Evolutionary conservation across 1,139 yeast genomes (phyloP).

Genomic region (Yamadazyma friedrichii): DNA sequence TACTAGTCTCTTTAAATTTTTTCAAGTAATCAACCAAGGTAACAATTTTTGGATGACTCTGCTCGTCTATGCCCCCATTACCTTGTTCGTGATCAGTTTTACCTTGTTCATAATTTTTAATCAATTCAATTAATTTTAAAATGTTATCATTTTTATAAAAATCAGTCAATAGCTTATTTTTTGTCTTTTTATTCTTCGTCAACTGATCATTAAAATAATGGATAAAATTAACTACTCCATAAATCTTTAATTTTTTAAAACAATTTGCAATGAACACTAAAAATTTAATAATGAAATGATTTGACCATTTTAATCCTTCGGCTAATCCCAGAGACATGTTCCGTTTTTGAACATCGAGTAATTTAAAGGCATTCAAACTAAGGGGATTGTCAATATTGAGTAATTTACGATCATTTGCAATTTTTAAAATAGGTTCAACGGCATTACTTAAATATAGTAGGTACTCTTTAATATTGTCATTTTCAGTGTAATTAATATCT

Average conservation of each 20-base stretch:
- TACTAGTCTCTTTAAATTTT: conserved; percentile 47
- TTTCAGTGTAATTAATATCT: conserved; percentile 56
- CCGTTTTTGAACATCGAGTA: conserved; percentile 67
- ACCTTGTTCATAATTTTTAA: conserved; percentile 40
- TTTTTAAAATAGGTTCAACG: conserved; percentile 58
- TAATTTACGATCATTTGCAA: conserved; percentile 63
- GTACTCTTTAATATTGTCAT: conserved; percentile 44
- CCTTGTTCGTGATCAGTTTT: conserved; percentile 4
- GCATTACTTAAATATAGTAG: conserved; percentile 51
- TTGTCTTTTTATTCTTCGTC: conserved; percentile 47
- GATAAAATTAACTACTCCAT: conserved; percentile 80
- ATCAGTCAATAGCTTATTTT: conserved; percentile 58
- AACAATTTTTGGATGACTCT: conserved; percentile 78
- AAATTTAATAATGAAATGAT: conserved; percentile 57
- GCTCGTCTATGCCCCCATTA: conserved; percentile 36
- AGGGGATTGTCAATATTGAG: conserved; percentile 65
- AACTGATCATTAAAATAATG: conserved; percentile 60
- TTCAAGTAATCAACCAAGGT: conserved; percentile 56
- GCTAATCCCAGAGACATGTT: conserved; percentile 51
- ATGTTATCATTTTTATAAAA: conserved; percentile 57
- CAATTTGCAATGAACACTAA: conserved; percentile 77
- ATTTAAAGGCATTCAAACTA: conserved; percentile 66
- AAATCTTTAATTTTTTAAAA: conserved; percentile 65
- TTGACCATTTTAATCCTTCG: conserved; percentile 72
- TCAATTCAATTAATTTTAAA: conserved; percentile 24